These are phyloP conservation scores for Cercophora samala DNA, from an alignment of 495 filamentous ascomycete species.

Conservation along the genomic window DNA sequence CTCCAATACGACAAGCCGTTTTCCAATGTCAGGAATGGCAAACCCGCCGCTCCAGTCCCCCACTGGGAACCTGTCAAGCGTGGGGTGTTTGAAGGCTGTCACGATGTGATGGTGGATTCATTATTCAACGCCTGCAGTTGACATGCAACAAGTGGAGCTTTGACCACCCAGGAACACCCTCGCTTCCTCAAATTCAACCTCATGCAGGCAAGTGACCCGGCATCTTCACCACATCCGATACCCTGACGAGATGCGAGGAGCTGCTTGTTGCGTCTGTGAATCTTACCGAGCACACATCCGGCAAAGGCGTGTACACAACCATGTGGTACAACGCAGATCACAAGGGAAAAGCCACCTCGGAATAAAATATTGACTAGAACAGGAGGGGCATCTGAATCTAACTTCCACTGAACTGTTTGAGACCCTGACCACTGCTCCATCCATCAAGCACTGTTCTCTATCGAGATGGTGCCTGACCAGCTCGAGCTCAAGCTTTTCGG, in stretches of 20 bases:
- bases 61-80: not conserved
- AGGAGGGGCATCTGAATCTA: not conserved
- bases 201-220: not conserved
- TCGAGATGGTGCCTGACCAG: not conserved
- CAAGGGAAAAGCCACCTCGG: not conserved
- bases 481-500: not conserved
- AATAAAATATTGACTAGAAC: not conserved
- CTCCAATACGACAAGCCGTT: not conserved
- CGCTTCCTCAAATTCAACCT: not conserved
- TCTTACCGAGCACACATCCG: not conserved
- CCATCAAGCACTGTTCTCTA: not conserved
- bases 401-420: not conserved
- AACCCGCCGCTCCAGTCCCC: too few species aligned
- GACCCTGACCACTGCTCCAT: not conserved
- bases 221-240: too few species aligned
- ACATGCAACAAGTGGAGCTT: not conserved
- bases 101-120: not conserved
- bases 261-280: not conserved
- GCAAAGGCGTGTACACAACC: not conserved
- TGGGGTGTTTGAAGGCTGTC: not conserved
- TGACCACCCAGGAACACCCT: not conserved
- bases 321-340: not conserved
- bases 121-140: not conserved
- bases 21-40: too few species aligned
- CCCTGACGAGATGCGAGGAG: not conserved